Conservation (phyloP, 192 early-diverging fungal genomes). For the Chytriomyces confervae region DNA sequence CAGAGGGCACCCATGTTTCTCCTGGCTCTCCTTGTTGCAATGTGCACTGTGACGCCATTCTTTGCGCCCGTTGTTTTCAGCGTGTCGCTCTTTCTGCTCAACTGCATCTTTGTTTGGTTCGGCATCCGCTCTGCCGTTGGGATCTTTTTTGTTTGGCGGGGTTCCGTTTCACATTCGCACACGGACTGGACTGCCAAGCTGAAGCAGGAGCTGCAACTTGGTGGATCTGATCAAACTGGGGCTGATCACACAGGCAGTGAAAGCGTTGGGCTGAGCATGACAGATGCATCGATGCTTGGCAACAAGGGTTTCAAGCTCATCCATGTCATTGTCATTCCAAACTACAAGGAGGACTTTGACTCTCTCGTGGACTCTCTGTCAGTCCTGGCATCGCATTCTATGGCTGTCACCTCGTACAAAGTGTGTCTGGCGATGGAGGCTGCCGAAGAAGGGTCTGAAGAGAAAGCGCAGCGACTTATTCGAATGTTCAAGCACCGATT, state of each 20-base stretch:
- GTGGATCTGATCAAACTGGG: too few species aligned
- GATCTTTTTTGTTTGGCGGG: slow-evolving; percentile 1
- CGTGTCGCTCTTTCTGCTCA: background rate
- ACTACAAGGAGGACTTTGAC: slow-evolving; percentile 61
- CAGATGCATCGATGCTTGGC: background rate
- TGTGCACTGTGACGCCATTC: background rate
- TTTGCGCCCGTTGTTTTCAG: background rate
- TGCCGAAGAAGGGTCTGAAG: slow-evolving; percentile 48
- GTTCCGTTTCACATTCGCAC: background rate
- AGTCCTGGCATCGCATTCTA: slow-evolving; percentile 47
- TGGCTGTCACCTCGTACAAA: slow-evolving; percentile 26
- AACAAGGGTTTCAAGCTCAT: slow-evolving; percentile 9
- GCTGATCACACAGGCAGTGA: background rate
- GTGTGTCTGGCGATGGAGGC: slow-evolving; percentile 60
- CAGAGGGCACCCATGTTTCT: background rate
- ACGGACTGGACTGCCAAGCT: background rate
- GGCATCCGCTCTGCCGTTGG: background rate
- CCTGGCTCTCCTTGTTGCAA: background rate
- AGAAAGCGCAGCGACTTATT: slow-evolving; percentile 51
- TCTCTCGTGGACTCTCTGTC: slow-evolving; percentile 57
- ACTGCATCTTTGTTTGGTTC: background rate
- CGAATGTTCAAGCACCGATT: slow-evolving; percentile 51
- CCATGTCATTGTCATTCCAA: slow-evolving; percentile 65
- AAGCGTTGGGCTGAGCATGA: background rate
- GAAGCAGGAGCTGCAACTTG: too few species aligned